Evolutionary conservation across 2,329 filamentous ascomycete genomes (phyloP), one percentile per base, ranked within the genome.

Genomic region (Tolypocladium cylindrosporum): DNA sequence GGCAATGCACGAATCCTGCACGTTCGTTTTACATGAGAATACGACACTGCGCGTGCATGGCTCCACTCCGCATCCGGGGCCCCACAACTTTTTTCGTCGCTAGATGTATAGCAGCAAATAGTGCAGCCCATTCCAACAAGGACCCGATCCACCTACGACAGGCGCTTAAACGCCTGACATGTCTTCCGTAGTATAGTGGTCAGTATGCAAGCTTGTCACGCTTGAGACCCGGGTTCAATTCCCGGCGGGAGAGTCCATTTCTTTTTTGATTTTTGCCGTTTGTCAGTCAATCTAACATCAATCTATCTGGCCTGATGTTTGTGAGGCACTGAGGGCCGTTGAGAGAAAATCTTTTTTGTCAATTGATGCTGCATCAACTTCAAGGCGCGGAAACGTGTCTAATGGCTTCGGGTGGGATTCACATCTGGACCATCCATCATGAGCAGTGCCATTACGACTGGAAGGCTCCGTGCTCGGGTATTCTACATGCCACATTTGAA

Each of bases 111-210:
- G 37, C 6, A 0, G 0, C 5, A n/a, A 59, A 56, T 56, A 59
- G 53, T 13, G 54, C 31, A 31, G 2, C 1, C 34, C 34, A 0
- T 55, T 39, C 21, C 57, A 60, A 41, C 56, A 39, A 56, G 55
- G 55, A 56, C 27, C 53, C 45, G 57, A 62, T 60, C 61, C 57
- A 58, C 34, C 61, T 63, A 63, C 62, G 58, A 59, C 59, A 61
- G 57, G 55, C 57, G 59, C 52, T 14, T 7, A 54, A 58, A 61
- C 59, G 59, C 39, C 55, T 61, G 58, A 51, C 37, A 56, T 24
- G 39, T 60, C 59, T 60, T 60, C 59, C 59, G 59, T 60, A 60
- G 59, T 60, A 60, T 60, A 60, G 59, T 60, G 59, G 59, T 58
- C 57, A 60, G 58, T 59, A 57, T 59, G 55, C 58, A 60, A 60